Percentiles rank a stretch among this genome's conserved stretches.
phyloP scores from a whole-genome alignment of 768 basidiomycete species.

The Krasilnikovozyma curviuscula region DNA sequence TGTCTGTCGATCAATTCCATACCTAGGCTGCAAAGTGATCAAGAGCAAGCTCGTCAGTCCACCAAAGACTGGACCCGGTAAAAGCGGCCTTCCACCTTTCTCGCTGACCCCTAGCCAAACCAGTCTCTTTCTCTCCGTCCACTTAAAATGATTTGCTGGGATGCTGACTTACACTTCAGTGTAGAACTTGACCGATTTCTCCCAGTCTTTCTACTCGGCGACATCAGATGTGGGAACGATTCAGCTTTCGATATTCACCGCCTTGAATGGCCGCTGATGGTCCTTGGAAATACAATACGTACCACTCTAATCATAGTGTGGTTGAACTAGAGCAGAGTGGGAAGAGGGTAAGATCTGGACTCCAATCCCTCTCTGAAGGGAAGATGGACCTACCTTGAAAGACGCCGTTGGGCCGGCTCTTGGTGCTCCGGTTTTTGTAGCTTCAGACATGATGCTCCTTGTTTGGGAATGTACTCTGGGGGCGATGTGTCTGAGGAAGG shows the following conservation, averaged over 20 bases:
- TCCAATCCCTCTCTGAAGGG: neutral
- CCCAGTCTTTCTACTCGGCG: too few species aligned
- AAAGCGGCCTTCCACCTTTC: too few species aligned
- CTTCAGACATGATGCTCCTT: neutral
- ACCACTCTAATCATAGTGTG: constrained; percentile 10
- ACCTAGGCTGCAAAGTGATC: constrained; percentile 29
- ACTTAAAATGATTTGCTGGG: too few species aligned
- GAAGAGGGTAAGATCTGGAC: neutral
- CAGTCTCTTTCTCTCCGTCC: too few species aligned
- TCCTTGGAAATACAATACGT: too few species aligned
- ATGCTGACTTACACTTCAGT: constrained; percentile 41
- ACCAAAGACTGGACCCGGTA: neutral
- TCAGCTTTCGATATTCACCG: too few species aligned
- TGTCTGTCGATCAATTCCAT: constrained; percentile 44
- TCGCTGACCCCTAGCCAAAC: too few species aligned
- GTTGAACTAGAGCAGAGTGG: neutral
- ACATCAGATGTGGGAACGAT: too few species aligned
- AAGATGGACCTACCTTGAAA: neutral
- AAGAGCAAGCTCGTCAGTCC: neutral
- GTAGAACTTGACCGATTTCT: constrained; percentile 63
- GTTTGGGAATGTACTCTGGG: neutral
- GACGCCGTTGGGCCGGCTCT: neutral
- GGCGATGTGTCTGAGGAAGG: neutral
- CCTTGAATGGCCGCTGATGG: neutral
- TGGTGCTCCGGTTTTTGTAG: neutral